A percentile compares a stretch with the other conserved stretches of the same genome.
phyloP scores from a whole-genome alignment of 2,329 filamentous ascomycete species.

The Biscogniauxia mediterranea region DNA sequence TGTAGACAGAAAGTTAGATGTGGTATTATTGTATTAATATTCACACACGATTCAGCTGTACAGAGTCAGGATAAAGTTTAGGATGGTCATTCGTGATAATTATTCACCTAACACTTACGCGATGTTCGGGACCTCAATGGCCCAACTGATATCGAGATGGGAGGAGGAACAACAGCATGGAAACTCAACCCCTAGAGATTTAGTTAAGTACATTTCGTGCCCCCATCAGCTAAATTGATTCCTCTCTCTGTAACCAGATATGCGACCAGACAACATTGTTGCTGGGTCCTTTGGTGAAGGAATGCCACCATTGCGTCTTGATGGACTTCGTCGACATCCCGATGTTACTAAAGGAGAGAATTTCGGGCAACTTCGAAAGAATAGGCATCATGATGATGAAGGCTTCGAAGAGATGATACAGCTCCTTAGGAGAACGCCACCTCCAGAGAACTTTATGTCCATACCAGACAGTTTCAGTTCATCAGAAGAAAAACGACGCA shows the following conservation, averaged over 20 bases:
- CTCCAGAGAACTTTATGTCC: conserved; percentile 51
- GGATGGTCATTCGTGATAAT: not conserved
- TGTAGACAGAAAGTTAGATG: not conserved
- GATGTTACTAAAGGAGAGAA: conserved; percentile 16
- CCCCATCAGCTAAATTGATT: conserved; percentile 13
- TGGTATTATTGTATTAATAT: not conserved
- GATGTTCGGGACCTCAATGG: conserved; percentile 15
- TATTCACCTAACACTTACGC: conserved; percentile 16
- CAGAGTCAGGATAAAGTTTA: conserved; percentile 7
- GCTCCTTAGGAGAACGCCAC: conserved; percentile 50
- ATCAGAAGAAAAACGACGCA: conserved; percentile 37
- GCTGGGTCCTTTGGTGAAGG: conserved; percentile 8
- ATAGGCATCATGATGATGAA: not conserved
- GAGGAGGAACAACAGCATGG: conserved; percentile 16
- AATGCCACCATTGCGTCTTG: conserved; percentile 4
- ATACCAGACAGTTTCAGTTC: conserved; percentile 33
- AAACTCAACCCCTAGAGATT: conserved; percentile 11
- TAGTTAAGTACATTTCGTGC: conserved; percentile 4
- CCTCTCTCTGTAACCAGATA: conserved; percentile 16
- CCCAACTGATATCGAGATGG: conserved; percentile 18
- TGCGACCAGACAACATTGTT: conserved; percentile 6
- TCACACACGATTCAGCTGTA: conserved; percentile 9
- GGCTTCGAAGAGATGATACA: conserved; percentile 13
- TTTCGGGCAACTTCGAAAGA: conserved; percentile 36
- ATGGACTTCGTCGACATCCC: conserved; percentile 13